These are phyloP conservation scores for Cnidoscolus chayamansa DNA, from an alignment of 441 rosid genomes.

Conservation along the genomic window DNA sequence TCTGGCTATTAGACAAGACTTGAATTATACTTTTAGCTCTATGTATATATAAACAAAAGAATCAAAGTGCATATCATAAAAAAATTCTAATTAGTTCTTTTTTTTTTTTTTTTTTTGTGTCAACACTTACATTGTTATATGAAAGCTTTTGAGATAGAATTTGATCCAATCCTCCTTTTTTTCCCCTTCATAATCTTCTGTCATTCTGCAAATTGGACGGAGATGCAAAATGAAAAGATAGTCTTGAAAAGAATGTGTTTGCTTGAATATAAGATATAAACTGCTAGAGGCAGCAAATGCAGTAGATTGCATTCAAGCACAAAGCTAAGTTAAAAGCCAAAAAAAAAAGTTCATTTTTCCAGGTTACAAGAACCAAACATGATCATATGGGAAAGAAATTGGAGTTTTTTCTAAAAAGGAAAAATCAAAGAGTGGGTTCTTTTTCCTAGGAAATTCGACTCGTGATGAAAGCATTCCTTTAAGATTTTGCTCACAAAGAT, in stretches of 20 bases:
- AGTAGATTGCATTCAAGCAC: not conserved
- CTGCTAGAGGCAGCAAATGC: not conserved
- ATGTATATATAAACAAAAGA: not conserved
- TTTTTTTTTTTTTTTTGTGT: too few species aligned
- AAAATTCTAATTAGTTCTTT: not conserved
- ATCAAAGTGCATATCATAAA: not conserved
- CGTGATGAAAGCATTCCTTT: not conserved
- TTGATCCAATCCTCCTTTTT: not conserved
- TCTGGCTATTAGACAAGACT: too few species aligned
- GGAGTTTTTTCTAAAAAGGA: not conserved
- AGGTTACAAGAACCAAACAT: not conserved
- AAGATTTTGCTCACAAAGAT: not conserved
- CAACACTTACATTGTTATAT: constrained; percentile 21
- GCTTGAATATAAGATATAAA: too few species aligned
- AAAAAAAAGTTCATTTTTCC: not conserved
- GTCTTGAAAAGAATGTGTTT: not conserved
- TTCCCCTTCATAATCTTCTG: constrained; percentile 12
- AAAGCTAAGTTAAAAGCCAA: too few species aligned
- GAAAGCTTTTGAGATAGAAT: constrained; percentile 2
- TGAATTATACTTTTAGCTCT: not conserved
- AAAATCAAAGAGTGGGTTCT: not conserved
- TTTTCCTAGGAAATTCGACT: not conserved
- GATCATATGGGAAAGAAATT: not conserved
- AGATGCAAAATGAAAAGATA: not conserved
- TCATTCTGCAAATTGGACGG: constrained; percentile 15